Percentiles rank a stretch among this genome's conserved stretches.
Conservation (phyloP, 2,329 filamentous ascomycete genomes). For the Pseudohalonectria lignicola region DNA sequence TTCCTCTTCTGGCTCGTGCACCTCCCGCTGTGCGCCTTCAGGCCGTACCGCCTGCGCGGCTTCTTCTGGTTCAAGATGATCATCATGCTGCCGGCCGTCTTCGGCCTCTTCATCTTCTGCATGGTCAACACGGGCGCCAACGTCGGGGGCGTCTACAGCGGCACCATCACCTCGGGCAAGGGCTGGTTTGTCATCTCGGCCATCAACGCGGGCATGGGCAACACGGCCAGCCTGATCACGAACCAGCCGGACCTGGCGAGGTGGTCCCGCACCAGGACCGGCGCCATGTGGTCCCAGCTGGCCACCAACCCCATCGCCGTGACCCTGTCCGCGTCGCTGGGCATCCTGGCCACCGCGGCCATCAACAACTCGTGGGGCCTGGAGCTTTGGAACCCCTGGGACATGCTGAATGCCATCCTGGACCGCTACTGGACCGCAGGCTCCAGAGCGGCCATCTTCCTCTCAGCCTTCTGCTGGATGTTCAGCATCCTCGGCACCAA, state of each 20-base stretch:
- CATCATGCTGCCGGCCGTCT: conserved; percentile 20
- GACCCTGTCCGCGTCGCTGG: conserved; percentile 27
- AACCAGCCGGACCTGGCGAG: conserved; percentile 25
- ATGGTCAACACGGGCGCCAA: conserved; percentile 17
- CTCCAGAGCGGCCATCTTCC: conserved; percentile 10
- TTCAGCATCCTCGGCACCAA: conserved; percentile 11
- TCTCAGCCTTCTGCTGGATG: conserved; percentile 9
- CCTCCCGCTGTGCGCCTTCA: conserved; percentile 16
- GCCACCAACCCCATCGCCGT: conserved; percentile 27
- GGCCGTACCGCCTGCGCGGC: conserved; percentile 16
- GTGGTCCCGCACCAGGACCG: conserved; percentile 23
- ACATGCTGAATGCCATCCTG: conserved; percentile 10
- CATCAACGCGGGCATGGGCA: conserved; percentile 25
- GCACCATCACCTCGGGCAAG: conserved; percentile 14
- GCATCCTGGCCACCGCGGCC: conserved; percentile 29
- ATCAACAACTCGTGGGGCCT: conserved; percentile 29
- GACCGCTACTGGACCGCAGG: conserved; percentile 9
- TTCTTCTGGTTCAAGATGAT: conserved; percentile 14
- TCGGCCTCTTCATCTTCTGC: conserved; percentile 23
- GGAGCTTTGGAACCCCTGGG: conserved; percentile 14
- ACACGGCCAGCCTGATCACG: conserved; percentile 21
- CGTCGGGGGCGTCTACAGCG: conserved; percentile 14
- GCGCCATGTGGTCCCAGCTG: conserved; percentile 28
- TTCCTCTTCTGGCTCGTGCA: conserved; percentile 26
- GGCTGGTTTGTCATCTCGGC: conserved; percentile 25